Evolutionary conservation across 2,329 filamentous ascomycete species (phyloP).

Genomic region (Ophioceras dolichostomum): DNA sequence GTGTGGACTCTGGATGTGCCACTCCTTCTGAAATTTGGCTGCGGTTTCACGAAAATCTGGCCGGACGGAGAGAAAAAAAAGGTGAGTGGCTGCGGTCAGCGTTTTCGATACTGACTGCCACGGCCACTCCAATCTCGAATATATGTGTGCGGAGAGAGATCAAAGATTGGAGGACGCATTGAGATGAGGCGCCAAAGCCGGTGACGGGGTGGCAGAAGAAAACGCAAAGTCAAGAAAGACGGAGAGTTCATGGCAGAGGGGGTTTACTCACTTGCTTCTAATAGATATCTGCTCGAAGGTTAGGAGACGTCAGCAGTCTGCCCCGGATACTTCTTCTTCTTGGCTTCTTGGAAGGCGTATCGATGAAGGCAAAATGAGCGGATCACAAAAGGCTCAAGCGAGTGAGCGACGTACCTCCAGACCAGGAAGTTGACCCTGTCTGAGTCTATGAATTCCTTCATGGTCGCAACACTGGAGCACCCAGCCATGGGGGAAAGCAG

Average conservation of each 20-base stretch:
- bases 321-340: no score
- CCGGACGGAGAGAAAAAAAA: conserved; percentile 5
- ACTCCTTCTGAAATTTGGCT: conserved; percentile 56
- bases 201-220: no score
- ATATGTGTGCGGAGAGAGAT: no score
- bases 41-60: conserved; percentile 57
- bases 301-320: conserved; percentile 2
- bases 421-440: conserved; percentile 59
- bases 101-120: no score
- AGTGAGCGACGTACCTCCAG: conserved; percentile 51
- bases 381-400: conserved; percentile 9
- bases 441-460: conserved; percentile 54
- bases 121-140: no score
- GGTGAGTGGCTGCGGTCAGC: conserved; percentile 17
- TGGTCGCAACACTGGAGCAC: conserved; percentile 18
- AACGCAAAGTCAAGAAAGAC: no score
- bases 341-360: no score
- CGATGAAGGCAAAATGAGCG: conserved; percentile 2
- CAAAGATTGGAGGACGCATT: no score
- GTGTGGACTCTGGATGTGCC: conserved; percentile 50
- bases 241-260: no score
- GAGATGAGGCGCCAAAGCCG: no score
- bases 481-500: neutral
- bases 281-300: conserved; percentile 39
- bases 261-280: conserved; percentile 51